These are phyloP conservation scores for Phyllosticta ampelicida DNA, from an alignment of 2,329 filamentous ascomycete species.

Conservation along the genomic window DNA sequence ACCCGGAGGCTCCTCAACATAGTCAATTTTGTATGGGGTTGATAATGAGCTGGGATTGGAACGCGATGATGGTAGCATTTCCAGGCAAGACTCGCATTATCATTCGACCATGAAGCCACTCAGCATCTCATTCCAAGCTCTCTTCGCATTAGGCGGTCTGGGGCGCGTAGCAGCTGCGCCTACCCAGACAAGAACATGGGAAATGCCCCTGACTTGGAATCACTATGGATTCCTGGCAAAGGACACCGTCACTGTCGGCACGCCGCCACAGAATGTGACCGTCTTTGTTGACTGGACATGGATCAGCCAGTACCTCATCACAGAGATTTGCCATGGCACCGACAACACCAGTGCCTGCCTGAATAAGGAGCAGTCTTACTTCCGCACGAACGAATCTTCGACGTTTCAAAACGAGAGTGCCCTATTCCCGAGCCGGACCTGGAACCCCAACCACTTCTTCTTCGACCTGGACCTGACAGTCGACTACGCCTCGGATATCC, in stretches of 20 bases:
- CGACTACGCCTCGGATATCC: background rate
- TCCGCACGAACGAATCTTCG: background rate
- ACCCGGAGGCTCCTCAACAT: background rate
- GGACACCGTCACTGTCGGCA: background rate
- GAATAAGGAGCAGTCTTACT: background rate
- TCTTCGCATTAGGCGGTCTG: background rate
- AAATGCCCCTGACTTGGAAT: background rate
- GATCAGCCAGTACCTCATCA: background rate
- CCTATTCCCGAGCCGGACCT: background rate
- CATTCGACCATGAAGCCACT: background rate
- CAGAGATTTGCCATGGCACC: background rate
- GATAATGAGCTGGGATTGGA: background rate
- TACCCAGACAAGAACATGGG: background rate
- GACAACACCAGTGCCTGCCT: background rate
- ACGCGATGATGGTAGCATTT: background rate
- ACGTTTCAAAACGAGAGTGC: background rate
- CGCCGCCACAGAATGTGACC: background rate
- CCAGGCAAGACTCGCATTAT: background rate
- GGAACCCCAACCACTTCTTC: background rate
- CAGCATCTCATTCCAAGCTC: background rate
- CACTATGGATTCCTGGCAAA: background rate
- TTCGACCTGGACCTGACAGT: background rate
- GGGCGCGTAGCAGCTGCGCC: background rate
- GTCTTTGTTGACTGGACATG: background rate
- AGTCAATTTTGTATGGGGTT: background rate